phyloP scores from a whole-genome alignment of 108 stramenopile genomes.

The Discostella pseudostelligera region DNA sequence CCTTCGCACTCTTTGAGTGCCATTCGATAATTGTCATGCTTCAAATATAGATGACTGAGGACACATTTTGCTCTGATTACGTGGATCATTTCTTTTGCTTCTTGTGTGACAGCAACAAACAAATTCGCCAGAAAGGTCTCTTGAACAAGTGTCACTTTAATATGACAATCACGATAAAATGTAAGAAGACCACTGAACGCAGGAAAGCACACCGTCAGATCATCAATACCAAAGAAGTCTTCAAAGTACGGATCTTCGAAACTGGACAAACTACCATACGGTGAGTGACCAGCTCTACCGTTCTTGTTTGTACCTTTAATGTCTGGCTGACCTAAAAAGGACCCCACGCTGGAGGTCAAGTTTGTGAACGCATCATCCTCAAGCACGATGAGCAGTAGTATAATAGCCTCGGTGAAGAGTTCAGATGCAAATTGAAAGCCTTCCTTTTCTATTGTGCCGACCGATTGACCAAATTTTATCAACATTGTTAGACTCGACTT shows the following conservation, averaged over 20 bases:
- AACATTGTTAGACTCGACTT: slow-evolving; percentile 20
- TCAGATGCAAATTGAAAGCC: slow-evolving; percentile 28
- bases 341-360: slow-evolving; percentile 12
- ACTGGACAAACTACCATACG: not conserved
- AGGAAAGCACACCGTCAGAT: slow-evolving; percentile 28
- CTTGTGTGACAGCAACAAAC: slow-evolving; percentile 29
- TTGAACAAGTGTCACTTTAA: slow-evolving; percentile 25
- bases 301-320: slow-evolving; percentile 1
- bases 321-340: slow-evolving; percentile 12
- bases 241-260: not conserved
- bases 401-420: slow-evolving; percentile 23
- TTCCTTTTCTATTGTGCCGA: slow-evolving; percentile 29
- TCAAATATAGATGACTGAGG: slow-evolving; percentile 30
- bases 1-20: slow-evolving; percentile 31
- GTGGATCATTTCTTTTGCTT: slow-evolving; percentile 26
- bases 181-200: slow-evolving; percentile 25
- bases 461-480: slow-evolving; percentile 31
- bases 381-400: slow-evolving; percentile 18
- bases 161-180: slow-evolving; percentile 29
- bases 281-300: not conserved
- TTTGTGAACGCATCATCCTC: slow-evolving; percentile 28
- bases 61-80: slow-evolving; percentile 25
- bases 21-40: slow-evolving; percentile 17
- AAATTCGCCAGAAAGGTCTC: slow-evolving; percentile 31
- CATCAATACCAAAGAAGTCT: slow-evolving; percentile 19